Evolutionary conservation across 2,329 filamentous ascomycete genomes (phyloP).

Genomic region (Curvularia verruculosa): DNA sequence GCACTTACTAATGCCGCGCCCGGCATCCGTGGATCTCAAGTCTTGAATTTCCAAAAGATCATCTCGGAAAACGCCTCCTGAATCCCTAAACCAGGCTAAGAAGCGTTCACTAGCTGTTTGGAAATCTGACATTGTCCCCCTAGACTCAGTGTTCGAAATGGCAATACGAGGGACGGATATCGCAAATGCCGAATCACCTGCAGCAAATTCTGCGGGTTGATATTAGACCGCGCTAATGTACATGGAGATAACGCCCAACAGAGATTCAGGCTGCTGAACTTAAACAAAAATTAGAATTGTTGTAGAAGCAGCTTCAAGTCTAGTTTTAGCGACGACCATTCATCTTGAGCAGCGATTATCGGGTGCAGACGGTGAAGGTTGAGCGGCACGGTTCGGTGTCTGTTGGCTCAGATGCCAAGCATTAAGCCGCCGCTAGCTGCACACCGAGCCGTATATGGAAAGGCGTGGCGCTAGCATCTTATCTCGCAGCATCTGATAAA

Average conservation of each 20-base stretch:
- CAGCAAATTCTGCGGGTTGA: constrained; percentile 1
- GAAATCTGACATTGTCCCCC: constrained; percentile 22
- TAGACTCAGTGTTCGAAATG: too few species aligned
- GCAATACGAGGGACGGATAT: neutral
- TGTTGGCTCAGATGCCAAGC: neutral
- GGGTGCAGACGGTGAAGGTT: neutral
- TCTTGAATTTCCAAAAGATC: constrained; percentile 31
- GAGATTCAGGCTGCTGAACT: neutral
- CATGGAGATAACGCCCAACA: neutral
- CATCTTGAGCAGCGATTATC: neutral
- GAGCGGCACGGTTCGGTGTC: neutral
- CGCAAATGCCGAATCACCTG: too few species aligned
- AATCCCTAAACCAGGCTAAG: constrained; percentile 28
- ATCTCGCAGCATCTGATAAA: constrained; percentile 12
- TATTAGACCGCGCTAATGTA: neutral
- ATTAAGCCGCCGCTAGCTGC: neutral
- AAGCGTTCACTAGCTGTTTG: constrained; percentile 24
- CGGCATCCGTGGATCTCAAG: constrained; percentile 26
- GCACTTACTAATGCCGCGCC: constrained; percentile 30
- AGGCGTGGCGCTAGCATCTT: neutral
- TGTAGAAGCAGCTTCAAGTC: neutral
- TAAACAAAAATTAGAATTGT: neutral
- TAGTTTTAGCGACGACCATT: too few species aligned
- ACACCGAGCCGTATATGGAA: neutral
- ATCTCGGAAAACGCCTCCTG: constrained; percentile 28